Evolutionary conservation across 1,139 yeast genomes (phyloP), one percentile per base, ranked within the genome.

Genomic region (Zygosaccharomyces sapae): DNA sequence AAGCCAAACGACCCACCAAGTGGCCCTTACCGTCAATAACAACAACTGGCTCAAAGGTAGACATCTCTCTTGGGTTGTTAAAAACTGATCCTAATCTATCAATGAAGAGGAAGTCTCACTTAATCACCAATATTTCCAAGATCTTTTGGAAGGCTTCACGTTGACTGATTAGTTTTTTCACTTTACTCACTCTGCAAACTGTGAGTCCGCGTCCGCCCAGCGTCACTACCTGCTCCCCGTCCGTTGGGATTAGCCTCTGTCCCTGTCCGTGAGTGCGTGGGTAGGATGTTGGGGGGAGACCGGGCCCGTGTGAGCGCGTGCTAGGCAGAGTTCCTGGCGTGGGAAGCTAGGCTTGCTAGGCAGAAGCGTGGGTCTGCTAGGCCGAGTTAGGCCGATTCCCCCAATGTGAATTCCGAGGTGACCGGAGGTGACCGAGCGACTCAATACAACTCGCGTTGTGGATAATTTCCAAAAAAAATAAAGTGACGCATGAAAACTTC

Each of bases 1-100:
- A 88, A 68, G 98, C 98, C 75, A 92, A 88, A 83, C 99, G 97
- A 77, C 99, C 99, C 74, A 92, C 84, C 72, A 92, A 86, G 79
- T 92, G 99, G 76, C 97, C 98, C 89, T 92, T 90, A 81, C 83
- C 82, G 79, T 86, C 95, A 81, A 86, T 83, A 76, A 88, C 96
- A 80, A 88, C 87, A 80, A 88, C 95, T 78, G 94, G 90, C 80
- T 87, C 94, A 75, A 83, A 87, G 74, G 86, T 80, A 79, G 92
- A 85, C 95, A 86, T 87, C 72, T 74, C 62, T 60, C 52, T 54
- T 53, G 54, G 55, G 56, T 55, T 57, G 57, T 54, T 37, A 3
- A 37, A 30, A n/a, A 37, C 18, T 18, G 27, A 20, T 37, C 40
- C 27, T 24, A 19, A 30, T 24, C 40, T 37, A 37, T 24, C 40